Base-by-base conservation (phyloP, 164 flowering plant genomes). In the Vitis rupestris region DNA sequence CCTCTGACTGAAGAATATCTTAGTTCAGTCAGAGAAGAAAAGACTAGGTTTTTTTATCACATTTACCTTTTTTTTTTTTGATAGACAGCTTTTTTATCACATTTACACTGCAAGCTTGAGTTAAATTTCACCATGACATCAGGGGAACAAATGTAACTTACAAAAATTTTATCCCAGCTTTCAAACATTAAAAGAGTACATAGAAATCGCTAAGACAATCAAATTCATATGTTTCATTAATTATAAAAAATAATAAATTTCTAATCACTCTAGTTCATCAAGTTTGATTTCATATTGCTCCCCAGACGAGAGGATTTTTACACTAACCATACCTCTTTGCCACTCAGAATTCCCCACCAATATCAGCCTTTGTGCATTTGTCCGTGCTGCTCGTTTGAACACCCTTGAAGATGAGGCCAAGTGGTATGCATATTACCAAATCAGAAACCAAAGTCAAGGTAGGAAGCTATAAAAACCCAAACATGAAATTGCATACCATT, bases 331-430 rank as follows among this genome's bases (percentile, higher is more conserved):
- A 62, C 97, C 94, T 69, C 76, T 84, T 78, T 90, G 74, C 99
- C 97, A 92, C 79, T 94, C 97, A 0, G 84, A 70, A 44, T 72
- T 85, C 27, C 99, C 97, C 17, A 94, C 94, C 76, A 94, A 71
- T 73, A 94, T 79, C 72, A 94, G 76, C 73, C 94, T 80, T 14
- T 76, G 58, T 49, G 97, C 99, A 73, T 90, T 88, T 52, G 87
- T 83, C 53, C 94, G 78, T n/a, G 86, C 84, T 10, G 97, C 97
- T 30, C 93, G 87, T 74, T 91, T 92, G 76, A 94, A 94, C 50
- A 88, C 94, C 98, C 97, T 90, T 67, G 49, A 73, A 74, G 37
- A 66, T 31, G 6, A 31, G 44, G 4, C 44, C 44, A 37, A 37
- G 44, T 37, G 44, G 4, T 37, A 37, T 37, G 17, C 53, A 50